Evolutionary conservation across 2,329 filamentous ascomycete genomes (phyloP), one percentile per base, ranked within the genome.

Genomic region (Aspergillus quadricinctus): DNA sequence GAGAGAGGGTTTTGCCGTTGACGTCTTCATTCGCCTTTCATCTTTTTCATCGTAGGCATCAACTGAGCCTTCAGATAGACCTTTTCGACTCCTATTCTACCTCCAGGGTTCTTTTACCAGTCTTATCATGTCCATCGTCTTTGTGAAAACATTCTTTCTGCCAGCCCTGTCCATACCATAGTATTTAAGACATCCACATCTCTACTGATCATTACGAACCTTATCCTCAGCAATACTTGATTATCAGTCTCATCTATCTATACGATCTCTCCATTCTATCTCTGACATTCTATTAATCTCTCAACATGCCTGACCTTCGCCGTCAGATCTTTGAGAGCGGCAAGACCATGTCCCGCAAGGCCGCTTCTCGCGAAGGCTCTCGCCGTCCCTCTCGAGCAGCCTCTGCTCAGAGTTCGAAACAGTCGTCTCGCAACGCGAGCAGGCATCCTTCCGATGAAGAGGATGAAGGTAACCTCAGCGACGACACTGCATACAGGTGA

Each of bases 341-440:
- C 69, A 88, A 88, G 75, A 88, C 84, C 21, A 74, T 83, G 49
- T 87, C 85, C 52, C 81, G 81, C 65, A 87, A 87, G 67, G 82
- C 83, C 37, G 79, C 78, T 53, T 83, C 82, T 27, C 78, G 78
- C 57, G 76, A 80, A 56, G 78, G 76, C 46, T 85, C 83, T 17
- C 78, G 78, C 28, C 74, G 78, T 17, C 77, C 72, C 54, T 85
- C 82, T 49, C 80, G 80, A 57, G 72, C 77, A 14, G 76, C 72
- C 60, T 85, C 83, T 17, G 75, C 78, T 21, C 72, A 76, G 10
- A 77, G 77, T 48, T 85, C 83, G 35, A 78, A 78, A 46, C 76
- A 77, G 10, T 78, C 77, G 8, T 87, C 83, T 28, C 77, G 82
- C 31, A 78, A 78, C 54, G 75, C 76, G 9, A 85, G 81, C 66